phyloP scores from a whole-genome alignment of 78 protist species.

The Dictyostelium purpureum region DNA sequence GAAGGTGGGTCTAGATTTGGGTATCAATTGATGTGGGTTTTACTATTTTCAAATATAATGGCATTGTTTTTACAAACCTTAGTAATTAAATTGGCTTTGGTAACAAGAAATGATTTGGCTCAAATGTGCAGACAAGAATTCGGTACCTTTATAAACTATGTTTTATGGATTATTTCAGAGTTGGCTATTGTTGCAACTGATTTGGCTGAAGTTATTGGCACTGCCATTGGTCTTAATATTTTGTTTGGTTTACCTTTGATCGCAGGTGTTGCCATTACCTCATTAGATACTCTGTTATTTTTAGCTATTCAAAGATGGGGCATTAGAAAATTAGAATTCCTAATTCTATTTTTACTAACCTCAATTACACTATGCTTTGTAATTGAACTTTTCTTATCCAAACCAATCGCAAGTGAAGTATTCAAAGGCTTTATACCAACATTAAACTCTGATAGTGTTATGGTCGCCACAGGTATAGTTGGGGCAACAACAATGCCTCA shows the following conservation, averaged over 20 bases:
- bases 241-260: constrained; percentile 78
- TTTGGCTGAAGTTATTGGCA: constrained; percentile 87
- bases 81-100: constrained; percentile 85
- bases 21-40: constrained; percentile 87
- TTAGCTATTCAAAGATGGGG: constrained; percentile 75
- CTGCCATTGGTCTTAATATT: constrained; percentile 80
- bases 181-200: constrained; percentile 86
- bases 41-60: constrained; percentile 73
- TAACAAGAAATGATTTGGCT: constrained; percentile 83
- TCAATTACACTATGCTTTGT: constrained; percentile 35
- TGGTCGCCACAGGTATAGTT: constrained; percentile 78
- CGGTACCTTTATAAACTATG: background rate
- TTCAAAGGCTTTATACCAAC: constrained; percentile 77
- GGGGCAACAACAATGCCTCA: constrained; percentile 94
- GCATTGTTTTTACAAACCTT: constrained; percentile 85
- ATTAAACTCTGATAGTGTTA: constrained; percentile 22
- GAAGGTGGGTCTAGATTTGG: constrained; percentile 79
- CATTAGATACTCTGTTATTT: constrained; percentile 82
- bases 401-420: constrained; percentile 43
- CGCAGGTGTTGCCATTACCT: constrained; percentile 82
- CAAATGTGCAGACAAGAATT: constrained; percentile 78
- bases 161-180: constrained; percentile 87
- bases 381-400: constrained; percentile 29
- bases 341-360: background rate
- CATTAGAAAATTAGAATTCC: constrained; percentile 38